Conservation (phyloP, 2,329 filamentous ascomycete genomes). For the Trichoderma sp. region DNA sequence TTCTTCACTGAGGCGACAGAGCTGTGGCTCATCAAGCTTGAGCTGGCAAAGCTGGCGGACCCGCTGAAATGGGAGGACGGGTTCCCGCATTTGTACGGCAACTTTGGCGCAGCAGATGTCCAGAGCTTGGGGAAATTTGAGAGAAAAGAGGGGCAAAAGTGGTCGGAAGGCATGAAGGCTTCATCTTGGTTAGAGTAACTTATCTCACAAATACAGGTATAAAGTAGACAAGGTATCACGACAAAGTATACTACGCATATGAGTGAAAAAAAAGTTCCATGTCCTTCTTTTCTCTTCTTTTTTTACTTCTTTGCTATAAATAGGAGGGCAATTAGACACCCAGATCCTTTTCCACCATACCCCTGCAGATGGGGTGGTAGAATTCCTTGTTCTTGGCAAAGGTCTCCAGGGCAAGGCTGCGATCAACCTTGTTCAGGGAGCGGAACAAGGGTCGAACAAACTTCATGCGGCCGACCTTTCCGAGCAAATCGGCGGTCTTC, state of each 20-base stretch:
- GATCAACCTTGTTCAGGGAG: slow-evolving; percentile 72
- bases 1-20: slow-evolving; percentile 44
- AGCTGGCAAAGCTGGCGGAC: slow-evolving; percentile 46
- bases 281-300: not conserved
- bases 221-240: not conserved
- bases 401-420: slow-evolving; percentile 72
- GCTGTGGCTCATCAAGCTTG: slow-evolving; percentile 57
- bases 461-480: slow-evolving; percentile 91
- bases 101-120: slow-evolving; percentile 56
- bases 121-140: slow-evolving; percentile 48
- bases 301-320: not conserved
- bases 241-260: not conserved
- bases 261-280: not conserved
- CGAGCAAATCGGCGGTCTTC: slow-evolving; percentile 73
- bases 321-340: slow-evolving; percentile 35
- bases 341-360: slow-evolving; percentile 84
- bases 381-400: slow-evolving; percentile 89
- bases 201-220: not conserved
- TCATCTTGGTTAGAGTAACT: slow-evolving; percentile 45
- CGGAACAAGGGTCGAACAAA: slow-evolving; percentile 87
- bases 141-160: slow-evolving; percentile 46
- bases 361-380: slow-evolving; percentile 91
- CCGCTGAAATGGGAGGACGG: slow-evolving; percentile 57
- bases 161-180: slow-evolving; percentile 47
- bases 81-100: slow-evolving; percentile 62